phyloP scores from a whole-genome alignment of 768 basidiomycete species.

The Dentipellis sp. region DNA sequence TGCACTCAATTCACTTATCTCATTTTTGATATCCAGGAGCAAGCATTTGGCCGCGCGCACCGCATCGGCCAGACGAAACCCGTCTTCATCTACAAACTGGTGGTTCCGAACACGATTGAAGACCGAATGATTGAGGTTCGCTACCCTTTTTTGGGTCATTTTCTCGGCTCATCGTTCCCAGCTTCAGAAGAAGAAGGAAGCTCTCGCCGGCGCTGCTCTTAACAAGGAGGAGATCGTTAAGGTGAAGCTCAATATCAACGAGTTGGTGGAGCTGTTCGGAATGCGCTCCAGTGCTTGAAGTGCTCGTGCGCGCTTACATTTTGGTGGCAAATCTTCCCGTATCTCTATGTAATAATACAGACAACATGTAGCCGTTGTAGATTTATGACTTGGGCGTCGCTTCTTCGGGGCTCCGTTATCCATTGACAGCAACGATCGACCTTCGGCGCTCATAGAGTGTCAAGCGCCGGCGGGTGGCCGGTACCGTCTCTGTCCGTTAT shows the following conservation, averaged over 20 bases:
- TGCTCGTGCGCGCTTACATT: no score
- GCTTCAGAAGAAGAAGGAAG: not conserved
- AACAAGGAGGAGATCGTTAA: not conserved
- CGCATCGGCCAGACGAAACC: conserved; percentile 78
- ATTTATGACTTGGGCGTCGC: no score
- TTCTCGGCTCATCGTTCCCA: not conserved
- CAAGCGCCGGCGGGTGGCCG: no score
- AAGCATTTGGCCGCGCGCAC: conserved; percentile 87
- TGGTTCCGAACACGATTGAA: conserved; percentile 77
- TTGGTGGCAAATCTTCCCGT: no score
- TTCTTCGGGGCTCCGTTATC: no score
- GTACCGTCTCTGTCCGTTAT: no score
- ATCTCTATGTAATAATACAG: no score
- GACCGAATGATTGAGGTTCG: conserved; percentile 55
- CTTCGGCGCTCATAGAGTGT: no score
- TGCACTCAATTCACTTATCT: not conserved
- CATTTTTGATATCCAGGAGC: conserved; percentile 41
- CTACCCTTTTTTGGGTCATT: not conserved
- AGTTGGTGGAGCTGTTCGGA: not conserved
- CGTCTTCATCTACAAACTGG: conserved; percentile 83
- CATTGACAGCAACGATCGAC: no score
- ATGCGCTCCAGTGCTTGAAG: no score
- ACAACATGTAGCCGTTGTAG: no score
- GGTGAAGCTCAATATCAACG: not conserved
- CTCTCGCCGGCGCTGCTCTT: not conserved